Evolutionary conservation across 306 rosid species (phyloP).

Genomic region (Begonia fuchsioides): DNA sequence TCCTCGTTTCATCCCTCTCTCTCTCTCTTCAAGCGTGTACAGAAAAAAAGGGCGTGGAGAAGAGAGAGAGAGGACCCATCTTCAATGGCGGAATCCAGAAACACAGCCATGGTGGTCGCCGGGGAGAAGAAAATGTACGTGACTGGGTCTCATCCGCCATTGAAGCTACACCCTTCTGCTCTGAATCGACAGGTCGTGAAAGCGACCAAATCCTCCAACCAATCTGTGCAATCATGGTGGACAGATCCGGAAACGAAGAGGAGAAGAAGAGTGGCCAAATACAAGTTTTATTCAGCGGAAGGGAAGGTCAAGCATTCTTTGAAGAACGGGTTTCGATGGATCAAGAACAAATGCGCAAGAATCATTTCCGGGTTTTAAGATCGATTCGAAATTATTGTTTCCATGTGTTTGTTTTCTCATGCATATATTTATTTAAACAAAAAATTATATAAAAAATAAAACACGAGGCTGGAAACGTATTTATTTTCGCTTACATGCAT

Average conservation of each 20-base stretch:
- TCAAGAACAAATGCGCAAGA: constrained; percentile 5
- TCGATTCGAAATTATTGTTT: too few relatives aligned
- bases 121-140: constrained; percentile 1
- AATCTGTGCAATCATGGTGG: background rate
- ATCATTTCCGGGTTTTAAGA: constrained; percentile 8
- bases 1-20: too few relatives aligned
- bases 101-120: too few relatives aligned
- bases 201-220: background rate
- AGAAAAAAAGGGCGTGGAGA: too few relatives aligned
- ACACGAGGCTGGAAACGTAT: too few relatives aligned
- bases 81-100: too few relatives aligned
- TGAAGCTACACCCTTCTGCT: background rate
- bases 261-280: background rate
- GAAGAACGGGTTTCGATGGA: constrained; percentile 9
- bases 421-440: too few relatives aligned
- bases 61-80: too few relatives aligned
- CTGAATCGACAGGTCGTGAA: constrained; percentile 1
- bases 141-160: background rate
- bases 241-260: constrained; percentile 5
- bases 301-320: constrained; percentile 5
- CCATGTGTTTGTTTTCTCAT: too few relatives aligned
- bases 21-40: too few relatives aligned
- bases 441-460: too few relatives aligned
- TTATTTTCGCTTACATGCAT: too few relatives aligned
- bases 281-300: constrained; percentile 10